Evolutionary conservation across 2,329 filamentous ascomycete genomes (phyloP).

Genomic region (Paradendryphiella salina): DNA sequence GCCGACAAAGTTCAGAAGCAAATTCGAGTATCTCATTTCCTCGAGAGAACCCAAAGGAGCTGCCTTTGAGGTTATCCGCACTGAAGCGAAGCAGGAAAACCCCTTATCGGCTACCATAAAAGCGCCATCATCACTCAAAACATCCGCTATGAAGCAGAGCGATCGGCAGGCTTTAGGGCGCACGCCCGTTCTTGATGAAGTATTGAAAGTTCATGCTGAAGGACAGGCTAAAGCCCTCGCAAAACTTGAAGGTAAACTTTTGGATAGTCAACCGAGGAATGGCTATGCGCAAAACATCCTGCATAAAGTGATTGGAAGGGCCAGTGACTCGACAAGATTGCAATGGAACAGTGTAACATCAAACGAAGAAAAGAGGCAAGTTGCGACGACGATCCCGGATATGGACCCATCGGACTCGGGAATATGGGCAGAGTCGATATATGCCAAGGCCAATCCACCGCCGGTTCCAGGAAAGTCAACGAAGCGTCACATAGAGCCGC

Average conservation of each 20-base stretch:
- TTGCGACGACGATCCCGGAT: background rate
- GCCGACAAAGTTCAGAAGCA: no score
- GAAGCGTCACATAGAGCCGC: no score
- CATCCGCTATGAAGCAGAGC: background rate
- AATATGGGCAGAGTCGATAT: no score
- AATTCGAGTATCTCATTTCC: no score
- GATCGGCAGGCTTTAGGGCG: background rate
- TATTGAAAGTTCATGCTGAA: background rate
- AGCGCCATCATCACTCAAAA: background rate
- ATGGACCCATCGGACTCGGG: background rate
- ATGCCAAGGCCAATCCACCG: no score
- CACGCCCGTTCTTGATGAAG: constrained; percentile 1
- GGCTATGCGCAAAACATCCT: no score
- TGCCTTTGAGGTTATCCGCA: background rate
- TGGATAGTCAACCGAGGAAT: background rate
- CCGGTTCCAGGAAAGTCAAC: no score
- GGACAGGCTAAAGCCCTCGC: constrained; percentile 5
- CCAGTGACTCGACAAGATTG: no score
- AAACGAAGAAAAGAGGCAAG: background rate
- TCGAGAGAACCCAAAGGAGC: background rate
- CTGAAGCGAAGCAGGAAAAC: background rate
- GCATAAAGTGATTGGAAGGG: no score
- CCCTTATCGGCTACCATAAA: background rate
- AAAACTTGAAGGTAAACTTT: background rate
- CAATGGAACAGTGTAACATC: background rate